These are phyloP conservation scores for Polymyxa betae DNA, from an alignment of 208 protist genomes.

Conservation along the genomic window DNA sequence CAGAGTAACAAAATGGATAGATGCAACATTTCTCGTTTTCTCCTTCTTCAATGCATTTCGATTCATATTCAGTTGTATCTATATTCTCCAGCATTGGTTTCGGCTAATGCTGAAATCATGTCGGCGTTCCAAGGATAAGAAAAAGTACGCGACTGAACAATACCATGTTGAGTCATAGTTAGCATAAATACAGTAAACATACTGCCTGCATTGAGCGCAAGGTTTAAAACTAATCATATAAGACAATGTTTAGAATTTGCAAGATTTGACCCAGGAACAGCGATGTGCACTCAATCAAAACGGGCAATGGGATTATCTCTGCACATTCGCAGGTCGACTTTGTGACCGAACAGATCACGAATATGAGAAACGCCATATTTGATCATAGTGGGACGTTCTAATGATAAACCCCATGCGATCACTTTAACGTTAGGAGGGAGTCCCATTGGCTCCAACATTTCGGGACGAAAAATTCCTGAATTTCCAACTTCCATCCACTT, in stretches of 20 bases:
- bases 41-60: conserved; percentile 25
- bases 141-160: background rate
- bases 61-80: conserved; percentile 46
- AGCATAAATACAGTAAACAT: too few relatives aligned
- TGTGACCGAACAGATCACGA: conserved; percentile 96
- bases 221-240: too few relatives aligned
- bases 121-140: too few relatives aligned
- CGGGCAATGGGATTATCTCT: conserved; percentile 70
- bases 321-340: conserved; percentile 72
- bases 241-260: too few relatives aligned
- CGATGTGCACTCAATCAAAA: conserved; percentile 54
- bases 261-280: background rate
- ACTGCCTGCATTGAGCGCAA: too few relatives aligned
- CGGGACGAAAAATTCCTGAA: conserved; percentile 88
- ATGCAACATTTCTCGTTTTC: conserved; percentile 1
- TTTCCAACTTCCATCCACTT: conserved; percentile 93
- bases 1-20: background rate
- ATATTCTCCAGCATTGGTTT: conserved; percentile 31
- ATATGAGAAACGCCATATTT: conserved; percentile 96
- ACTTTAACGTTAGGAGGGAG: conserved; percentile 81
- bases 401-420: conserved; percentile 98
- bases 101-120: background rate
- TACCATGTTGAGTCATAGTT: too few relatives aligned
- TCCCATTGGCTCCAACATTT: conserved; percentile 98
- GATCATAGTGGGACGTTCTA: conserved; percentile 87